Base-by-base conservation (phyloP, 257 asterid genomes). In the Petrea volubilis region DNA sequence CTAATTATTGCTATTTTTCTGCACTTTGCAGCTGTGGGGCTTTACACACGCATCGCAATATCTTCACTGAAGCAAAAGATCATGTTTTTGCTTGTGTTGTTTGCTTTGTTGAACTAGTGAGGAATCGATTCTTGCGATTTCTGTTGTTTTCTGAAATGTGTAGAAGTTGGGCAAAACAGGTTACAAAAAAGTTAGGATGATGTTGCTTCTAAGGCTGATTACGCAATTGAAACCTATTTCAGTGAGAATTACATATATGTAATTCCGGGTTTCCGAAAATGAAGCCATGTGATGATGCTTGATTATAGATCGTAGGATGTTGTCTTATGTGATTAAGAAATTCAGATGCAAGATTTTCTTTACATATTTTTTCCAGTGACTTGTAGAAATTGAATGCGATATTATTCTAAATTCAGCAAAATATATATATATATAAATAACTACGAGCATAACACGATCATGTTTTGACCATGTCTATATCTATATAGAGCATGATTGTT, bases 21-120 rank as follows among this genome's bases (percentile, higher is more conserved):
- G 60, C 36, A 29, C 21, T 62, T 70, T 83, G 90, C 98, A 95
- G 99, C 82, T 95, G 57, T 90, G 99, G 98, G 99, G 98, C 43
- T 95, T 89, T 73, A 72, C 87, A 29, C 96, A 95, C 47, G 82
- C 86, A 61, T 94, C 97, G 64, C 90, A 72, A 10, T 91, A 81
- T 76, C 80, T 87, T 23, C 51, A 68, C 49, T 83, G 86, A 77
- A 41, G 66, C 69, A 51, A 74, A 68, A 68, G 63, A 46, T 56
- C 44, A 12, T 49, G 34, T 63, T 11, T 14, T 27, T 31, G 29
- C 15, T 49, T 38, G 21, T 66, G 7, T 43, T 38, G 40, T 38
- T 68, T 25, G 38, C 73, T 41, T 51, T 14, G 23, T 34, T 67
- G 6, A 23, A 34, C 47, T 69, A 29, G 62, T 55, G 68, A 60